Base-by-base conservation (phyloP, 768 basidiomycete genomes). In the Termitomyces sp. region DNA sequence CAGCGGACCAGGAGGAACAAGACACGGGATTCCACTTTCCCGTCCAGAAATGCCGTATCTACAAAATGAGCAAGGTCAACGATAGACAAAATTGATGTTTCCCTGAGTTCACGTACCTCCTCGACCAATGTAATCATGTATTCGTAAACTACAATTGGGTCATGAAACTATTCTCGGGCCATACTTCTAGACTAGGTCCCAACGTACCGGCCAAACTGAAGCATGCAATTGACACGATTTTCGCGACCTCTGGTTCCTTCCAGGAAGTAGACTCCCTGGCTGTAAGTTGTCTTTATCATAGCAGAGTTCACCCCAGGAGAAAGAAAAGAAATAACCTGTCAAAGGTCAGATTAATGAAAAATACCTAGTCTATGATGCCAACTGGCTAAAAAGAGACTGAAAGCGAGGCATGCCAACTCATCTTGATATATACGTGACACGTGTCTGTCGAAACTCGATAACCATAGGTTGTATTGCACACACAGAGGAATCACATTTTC, bases 41-140 rank as follows among this genome's bases (percentile, higher is more conserved):
- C 5, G 63, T 67, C 75, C 76, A 78, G 59, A 76, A 78, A 51
- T 74, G 69, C 46, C 70, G 63, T 10, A 72, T 63, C 76, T 76
- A 56, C 25, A 35, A 23, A 16, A 54, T 21, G 27, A 42, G 44
- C 7, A 16, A 32, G 17, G 27, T 58, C 48, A 54, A 8, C 42
- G 12, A 10, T 5, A 47, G n/a, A 32, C 46, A n/a, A 41, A 17
- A 3, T n/a, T 28, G 23, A 53, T 42, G 8, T 37, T 40, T 19
- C 40, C 17, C 17, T 9, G 48, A 25, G 39, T 47, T 19, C 27
- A 50, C 35, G 17, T 58, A 72, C 75, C 67, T 77, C 76, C 43
- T 73, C 67, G 40, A 73, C 69, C 8, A 77, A 56, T 11, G 74
- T 78, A 52, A 76, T 70, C 28, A 67, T 11, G 41, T 68, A 68